Evolutionary conservation across 1,284 basidiomycete genomes (phyloP).

Genomic region (Schizopora paradoxa): DNA sequence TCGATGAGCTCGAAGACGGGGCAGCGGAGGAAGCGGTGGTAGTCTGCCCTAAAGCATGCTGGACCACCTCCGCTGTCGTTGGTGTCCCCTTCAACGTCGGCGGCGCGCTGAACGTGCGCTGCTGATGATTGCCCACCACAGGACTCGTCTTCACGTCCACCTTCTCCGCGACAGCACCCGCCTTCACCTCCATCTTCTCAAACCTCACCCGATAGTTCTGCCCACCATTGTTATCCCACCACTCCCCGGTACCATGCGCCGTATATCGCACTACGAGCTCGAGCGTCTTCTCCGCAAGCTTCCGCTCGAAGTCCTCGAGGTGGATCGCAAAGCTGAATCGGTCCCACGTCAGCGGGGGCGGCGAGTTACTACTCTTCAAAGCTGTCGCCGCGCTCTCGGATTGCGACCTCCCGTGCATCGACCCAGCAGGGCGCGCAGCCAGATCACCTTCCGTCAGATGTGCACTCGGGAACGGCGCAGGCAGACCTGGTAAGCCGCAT

Average conservation of each 20-base stretch:
- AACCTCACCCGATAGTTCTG: constrained; percentile 75
- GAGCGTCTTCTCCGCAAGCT: constrained; percentile 60
- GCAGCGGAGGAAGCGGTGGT: constrained; percentile 2
- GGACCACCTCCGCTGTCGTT: constrained; percentile 21
- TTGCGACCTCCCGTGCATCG: constrained; percentile 4
- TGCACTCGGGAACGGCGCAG: constrained; percentile 34
- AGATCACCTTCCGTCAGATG: constrained; percentile 32
- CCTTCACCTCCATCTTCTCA: constrained; percentile 24
- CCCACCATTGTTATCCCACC: constrained; percentile 89
- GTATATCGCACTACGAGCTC: constrained; percentile 62
- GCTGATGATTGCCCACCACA: constrained; percentile 24
- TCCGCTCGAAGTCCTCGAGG: constrained; percentile 68
- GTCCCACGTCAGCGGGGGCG: constrained; percentile 38
- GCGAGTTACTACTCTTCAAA: too few relatives aligned
- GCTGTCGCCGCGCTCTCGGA: constrained; percentile 7
- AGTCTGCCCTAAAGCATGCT: constrained; percentile 12
- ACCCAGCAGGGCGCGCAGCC: constrained; percentile 18
- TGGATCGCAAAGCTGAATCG: constrained; percentile 59
- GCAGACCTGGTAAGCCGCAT: constrained; percentile 43
- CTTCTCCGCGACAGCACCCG: neutral
- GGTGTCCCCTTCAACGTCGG: constrained; percentile 31
- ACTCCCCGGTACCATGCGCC: constrained; percentile 45
- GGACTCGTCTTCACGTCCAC: constrained; percentile 5
- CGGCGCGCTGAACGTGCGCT: constrained; percentile 34
- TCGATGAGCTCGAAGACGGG: neutral